Base-by-base conservation (phyloP, 2,329 filamentous ascomycete genomes). In the Aspergillus quadrilineatus region DNA sequence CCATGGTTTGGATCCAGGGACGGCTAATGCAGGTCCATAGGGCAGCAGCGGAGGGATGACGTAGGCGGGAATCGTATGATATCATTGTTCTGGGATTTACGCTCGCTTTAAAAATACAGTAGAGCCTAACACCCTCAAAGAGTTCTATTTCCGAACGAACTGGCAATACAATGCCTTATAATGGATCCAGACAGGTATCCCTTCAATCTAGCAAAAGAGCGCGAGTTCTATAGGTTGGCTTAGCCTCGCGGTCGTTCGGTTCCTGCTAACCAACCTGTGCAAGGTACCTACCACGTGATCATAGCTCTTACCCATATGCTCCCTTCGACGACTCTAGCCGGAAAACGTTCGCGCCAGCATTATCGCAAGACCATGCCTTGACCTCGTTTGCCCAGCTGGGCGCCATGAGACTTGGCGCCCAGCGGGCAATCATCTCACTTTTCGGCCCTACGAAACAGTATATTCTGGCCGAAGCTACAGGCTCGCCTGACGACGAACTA, bases 341-440 rank as follows among this genome's bases (percentile, higher is more conserved):
- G 4, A 46, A 26, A 8, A 48, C 42, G 9, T 46, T 46, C n/a
- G n/a, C 37, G 3, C 65, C 69, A 6, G 66, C 65, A 5, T 60
- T 66, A 3, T 72, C 67, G 1, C 60, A 57, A 12, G 71, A 74
- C 51, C 57, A 65, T 15, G 65, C 67, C 53, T 70, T 84, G 47
- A 81, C 78, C 1, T 75, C 78, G 4, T 76, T 82, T 51, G 79
- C 80, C 22, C 79, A 83, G 61, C 72, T 83, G 3, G 80, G 73
- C 1, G 71, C 75, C 4, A 67, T 77, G 53, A 73, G 76, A 14
- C 68, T 82, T 3, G 69, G 74, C 14, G 72, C 73, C 4, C 64
- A 70, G 17, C 74, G 80, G 29, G 69, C 74, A 9, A 61, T 82
- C 12, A 73, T 84, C 42, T 83, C 80, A 1, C 68, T 84, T n/a